Percentiles rank a stretch among this genome's conserved stretches.
Conservation (phyloP, 139 green algal species). For the Coelastrella sp. region DNA sequence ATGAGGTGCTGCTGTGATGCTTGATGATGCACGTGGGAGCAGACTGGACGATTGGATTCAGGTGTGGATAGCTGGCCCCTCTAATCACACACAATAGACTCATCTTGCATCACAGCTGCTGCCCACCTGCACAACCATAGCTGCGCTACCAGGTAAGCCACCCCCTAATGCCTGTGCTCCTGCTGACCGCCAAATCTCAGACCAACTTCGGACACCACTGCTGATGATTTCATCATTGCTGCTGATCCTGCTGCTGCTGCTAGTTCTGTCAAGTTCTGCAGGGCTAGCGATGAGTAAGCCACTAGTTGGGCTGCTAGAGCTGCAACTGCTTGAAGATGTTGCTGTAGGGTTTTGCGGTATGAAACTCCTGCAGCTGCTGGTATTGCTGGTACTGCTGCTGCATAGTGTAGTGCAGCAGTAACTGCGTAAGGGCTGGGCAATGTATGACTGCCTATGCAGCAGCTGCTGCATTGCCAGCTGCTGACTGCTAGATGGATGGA, state of each 20-base stretch:
- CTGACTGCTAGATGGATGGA: too few species aligned
- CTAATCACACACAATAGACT: background rate
- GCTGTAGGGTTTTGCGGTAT: background rate
- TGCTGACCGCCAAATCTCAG: conserved; percentile 75
- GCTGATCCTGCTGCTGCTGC: conserved; percentile 27
- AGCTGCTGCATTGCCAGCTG: background rate
- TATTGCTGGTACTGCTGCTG: background rate
- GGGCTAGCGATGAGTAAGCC: background rate
- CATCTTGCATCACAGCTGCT: background rate
- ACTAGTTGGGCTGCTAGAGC: background rate
- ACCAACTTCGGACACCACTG: background rate
- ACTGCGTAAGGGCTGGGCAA: background rate
- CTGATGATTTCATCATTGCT: background rate
- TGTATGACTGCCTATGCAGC: background rate
- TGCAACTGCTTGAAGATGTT: background rate
- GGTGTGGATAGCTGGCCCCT: too few species aligned
- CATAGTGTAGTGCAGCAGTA: background rate
- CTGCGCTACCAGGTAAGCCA: conserved; percentile 84
- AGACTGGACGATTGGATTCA: too few species aligned
- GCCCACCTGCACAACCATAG: conserved; percentile 82
- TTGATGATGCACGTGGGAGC: too few species aligned
- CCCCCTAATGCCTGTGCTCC: conserved; percentile 81
- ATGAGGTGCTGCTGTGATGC: too few species aligned
- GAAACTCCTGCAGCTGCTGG: background rate
- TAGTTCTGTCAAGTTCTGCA: background rate